phyloP scores from a whole-genome alignment of 768 basidiomycete genomes.

The Sistotremastrum suecicum region DNA sequence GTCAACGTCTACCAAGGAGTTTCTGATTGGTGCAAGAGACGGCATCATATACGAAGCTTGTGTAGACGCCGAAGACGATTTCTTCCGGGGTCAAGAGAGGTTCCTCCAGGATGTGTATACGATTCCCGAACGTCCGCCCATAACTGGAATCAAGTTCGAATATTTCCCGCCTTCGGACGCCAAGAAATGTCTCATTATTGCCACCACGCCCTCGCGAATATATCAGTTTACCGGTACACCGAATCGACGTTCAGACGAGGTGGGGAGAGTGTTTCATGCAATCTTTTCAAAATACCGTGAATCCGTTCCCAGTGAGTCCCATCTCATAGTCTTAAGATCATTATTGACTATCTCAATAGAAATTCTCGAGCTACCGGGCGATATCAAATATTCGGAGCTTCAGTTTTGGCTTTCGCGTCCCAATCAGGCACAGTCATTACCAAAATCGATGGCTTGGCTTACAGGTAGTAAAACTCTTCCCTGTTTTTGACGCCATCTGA shows the following conservation, averaged over 20 bases:
- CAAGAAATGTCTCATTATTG: constrained; percentile 54
- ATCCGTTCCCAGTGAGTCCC: constrained; percentile 56
- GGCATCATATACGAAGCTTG: constrained; percentile 83
- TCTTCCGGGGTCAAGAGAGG: constrained; percentile 81
- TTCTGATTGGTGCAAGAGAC: constrained; percentile 74
- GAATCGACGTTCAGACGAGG: constrained; percentile 59
- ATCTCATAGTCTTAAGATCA: constrained; percentile 5
- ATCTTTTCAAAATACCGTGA: constrained; percentile 68
- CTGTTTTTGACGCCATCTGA: neutral
- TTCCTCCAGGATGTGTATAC: constrained; percentile 62
- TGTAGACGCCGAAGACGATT: constrained; percentile 81
- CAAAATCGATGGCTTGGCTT: constrained; percentile 79
- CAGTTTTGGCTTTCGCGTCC: constrained; percentile 65
- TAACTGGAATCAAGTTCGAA: constrained; percentile 79
- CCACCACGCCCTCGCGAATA: constrained; percentile 76
- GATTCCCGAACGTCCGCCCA: constrained; percentile 65
- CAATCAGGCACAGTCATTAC: constrained; percentile 53
- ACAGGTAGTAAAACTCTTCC: constrained; percentile 41
- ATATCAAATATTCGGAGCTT: constrained; percentile 60
- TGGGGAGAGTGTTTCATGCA: constrained; percentile 56
- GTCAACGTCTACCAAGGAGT: constrained; percentile 65
- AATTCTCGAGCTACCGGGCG: constrained; percentile 82
- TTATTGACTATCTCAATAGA: constrained; percentile 29
- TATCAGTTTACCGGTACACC: constrained; percentile 75
- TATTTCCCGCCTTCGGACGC: constrained; percentile 52